Conservation (phyloP, 2,329 filamentous ascomycete genomes). For the Rosellinia necatrix region DNA sequence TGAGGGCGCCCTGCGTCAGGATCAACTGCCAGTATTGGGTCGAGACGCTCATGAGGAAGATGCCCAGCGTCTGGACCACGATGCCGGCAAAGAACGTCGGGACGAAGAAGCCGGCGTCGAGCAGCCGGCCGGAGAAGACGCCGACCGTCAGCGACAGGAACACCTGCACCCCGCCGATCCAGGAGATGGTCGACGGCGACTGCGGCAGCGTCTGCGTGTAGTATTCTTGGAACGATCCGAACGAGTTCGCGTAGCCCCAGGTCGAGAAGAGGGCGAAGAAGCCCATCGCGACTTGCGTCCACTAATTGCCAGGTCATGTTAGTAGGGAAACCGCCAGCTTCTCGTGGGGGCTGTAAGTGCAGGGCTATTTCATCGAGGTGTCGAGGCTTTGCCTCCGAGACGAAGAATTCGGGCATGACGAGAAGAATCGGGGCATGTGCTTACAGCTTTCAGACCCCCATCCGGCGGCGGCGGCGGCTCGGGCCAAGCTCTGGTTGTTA, state of each 20-base stretch:
- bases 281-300: conserved; percentile 44
- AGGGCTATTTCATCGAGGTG: neutral
- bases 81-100: conserved; percentile 45
- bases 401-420: neutral
- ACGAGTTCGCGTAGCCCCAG: conserved; percentile 53
- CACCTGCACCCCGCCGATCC: conserved; percentile 51
- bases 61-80: conserved; percentile 47
- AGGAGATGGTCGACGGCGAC: conserved; percentile 46
- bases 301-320: conserved; percentile 29
- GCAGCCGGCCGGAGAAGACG: conserved; percentile 47
- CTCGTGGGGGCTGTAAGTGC: neutral
- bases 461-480: conserved; percentile 41
- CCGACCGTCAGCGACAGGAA: conserved; percentile 50
- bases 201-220: conserved; percentile 44
- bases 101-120: conserved; percentile 51
- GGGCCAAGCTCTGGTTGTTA: conserved; percentile 38
- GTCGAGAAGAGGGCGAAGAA: conserved; percentile 50
- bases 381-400: neutral
- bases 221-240: conserved; percentile 52
- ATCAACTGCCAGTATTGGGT: conserved; percentile 55
- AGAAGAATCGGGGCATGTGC: conserved; percentile 2
- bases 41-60: conserved; percentile 50
- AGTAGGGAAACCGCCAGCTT: neutral
- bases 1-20: conserved; percentile 53
- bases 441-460: conserved; percentile 37